Evolutionary conservation across 257 asterid genomes (phyloP), one percentile per base, ranked within the genome.

Genomic region (Cordia subcordata): DNA sequence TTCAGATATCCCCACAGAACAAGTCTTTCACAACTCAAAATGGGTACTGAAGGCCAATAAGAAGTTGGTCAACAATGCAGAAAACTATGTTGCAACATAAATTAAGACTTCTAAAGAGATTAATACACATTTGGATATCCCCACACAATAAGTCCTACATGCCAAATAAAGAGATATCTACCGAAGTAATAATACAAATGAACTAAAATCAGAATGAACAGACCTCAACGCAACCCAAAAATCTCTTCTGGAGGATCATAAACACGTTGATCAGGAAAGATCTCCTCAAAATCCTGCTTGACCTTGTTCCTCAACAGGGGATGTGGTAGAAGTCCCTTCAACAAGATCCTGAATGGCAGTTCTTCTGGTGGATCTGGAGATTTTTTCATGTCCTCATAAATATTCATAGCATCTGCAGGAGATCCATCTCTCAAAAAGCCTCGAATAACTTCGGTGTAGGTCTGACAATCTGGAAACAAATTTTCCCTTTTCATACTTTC

Each of bases 241-340:
- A 93, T 93, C 82, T 93, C 97, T 60, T 81, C 92, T 0, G 99
- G 99, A 46, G 99, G 99, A 75, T 93, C 96, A 71, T 81, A 93
- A 61, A 89, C 79, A 22, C 67, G 88, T 62, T 84, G 91, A 61
- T 93, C 97, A 3, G 97, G 99, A 66, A 89, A 93, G 8, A 93
- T 76, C 73, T 93, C 97, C 55, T 88, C 96, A 33, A 88, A 89
- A 49, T 93, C 99, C 72, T 93, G 97, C 76, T 93, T 93, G 70
- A 93, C 97, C 61, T 78, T 77, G 78, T 89, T 89, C 77, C 99
- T 81, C 72, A 93, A 77, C 66, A 89, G 72, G 27, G 99, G 99
- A 66, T 88, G 95, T 15, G 99, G 99, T 68, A 93, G 76, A 62
- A 93, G 97, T 13, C 99, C 99, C 75, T 89, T 93, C 65, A 93